A percentile compares a stretch with the other conserved stretches of the same genome.
phyloP scores from a whole-genome alignment of 257 asterid genomes.

The Solanum ossicruentum region DNA sequence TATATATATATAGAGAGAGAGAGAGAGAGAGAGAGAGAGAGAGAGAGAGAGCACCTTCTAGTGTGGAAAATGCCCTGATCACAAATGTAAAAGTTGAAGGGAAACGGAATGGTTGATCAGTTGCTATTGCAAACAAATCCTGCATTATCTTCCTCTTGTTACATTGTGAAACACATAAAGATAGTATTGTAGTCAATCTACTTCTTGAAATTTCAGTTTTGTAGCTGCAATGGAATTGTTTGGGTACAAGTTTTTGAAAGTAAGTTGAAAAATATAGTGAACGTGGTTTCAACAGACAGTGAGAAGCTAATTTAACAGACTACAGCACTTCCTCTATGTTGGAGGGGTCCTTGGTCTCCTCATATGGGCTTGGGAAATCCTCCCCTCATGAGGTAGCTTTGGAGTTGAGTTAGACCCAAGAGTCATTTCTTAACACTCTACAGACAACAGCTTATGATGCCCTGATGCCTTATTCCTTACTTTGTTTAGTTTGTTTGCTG shows the following conservation, averaged over 20 bases:
- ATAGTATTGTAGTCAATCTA: not conserved
- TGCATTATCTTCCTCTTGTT: conserved; percentile 18
- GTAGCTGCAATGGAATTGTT: not conserved
- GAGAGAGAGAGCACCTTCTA: conserved; percentile 61
- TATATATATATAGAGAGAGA: not conserved
- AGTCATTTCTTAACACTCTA: not conserved
- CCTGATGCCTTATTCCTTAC: not conserved
- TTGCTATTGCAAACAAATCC: conserved; percentile 98
- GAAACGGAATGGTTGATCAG: conserved; percentile 94
- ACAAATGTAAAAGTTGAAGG: conserved; percentile 93
- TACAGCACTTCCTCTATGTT: not conserved
- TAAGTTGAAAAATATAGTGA: not conserved
- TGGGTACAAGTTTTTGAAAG: not conserved
- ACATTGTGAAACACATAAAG: not conserved
- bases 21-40: not conserved
- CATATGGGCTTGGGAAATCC: not conserved
- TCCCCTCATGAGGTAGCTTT: not conserved
- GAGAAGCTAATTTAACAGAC: not conserved
- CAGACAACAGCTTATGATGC: not conserved
- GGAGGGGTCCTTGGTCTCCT: not conserved
- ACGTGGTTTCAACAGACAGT: not conserved
- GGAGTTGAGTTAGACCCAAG: not conserved
- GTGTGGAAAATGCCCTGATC: conserved; percentile 90
- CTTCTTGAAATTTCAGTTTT: not conserved
- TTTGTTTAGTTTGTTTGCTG: not conserved